Conservation (phyloP, 208 protist genomes). For the Trypanosomatidae sp. region DNA sequence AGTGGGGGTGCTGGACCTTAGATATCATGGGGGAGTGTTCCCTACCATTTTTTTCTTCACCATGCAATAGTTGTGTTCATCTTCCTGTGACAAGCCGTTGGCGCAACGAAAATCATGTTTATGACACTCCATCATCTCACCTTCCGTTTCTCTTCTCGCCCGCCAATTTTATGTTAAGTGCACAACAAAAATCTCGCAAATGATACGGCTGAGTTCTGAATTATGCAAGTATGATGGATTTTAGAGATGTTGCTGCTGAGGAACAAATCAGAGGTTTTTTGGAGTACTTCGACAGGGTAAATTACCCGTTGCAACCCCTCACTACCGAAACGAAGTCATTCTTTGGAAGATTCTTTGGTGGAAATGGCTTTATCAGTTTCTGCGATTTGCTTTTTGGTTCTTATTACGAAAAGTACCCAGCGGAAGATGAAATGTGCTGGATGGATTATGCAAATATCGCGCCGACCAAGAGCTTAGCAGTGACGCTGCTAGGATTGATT, state of each 20-base stretch:
- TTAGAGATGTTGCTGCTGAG: slow-evolving; percentile 25
- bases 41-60: neutral
- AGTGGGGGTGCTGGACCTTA: neutral
- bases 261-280: slow-evolving; percentile 17
- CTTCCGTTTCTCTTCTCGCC: neutral
- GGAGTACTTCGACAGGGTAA: slow-evolving; percentile 34
- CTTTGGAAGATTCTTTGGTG: slow-evolving; percentile 70
- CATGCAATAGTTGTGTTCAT: neutral
- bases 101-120: slow-evolving; percentile 2
- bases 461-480: slow-evolving; percentile 57
- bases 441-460: slow-evolving; percentile 76
- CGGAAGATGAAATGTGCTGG: slow-evolving; percentile 42
- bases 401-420: slow-evolving; percentile 19
- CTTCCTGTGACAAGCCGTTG: neutral
- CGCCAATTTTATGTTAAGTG: neutral
- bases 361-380: slow-evolving; percentile 52
- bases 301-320: slow-evolving; percentile 45
- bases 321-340: slow-evolving; percentile 53
- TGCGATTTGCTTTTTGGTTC: slow-evolving; percentile 73
- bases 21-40: neutral
- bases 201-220: neutral
- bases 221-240: slow-evolving; percentile 20
- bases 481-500: slow-evolving; percentile 57
- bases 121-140: neutral
- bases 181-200: neutral